These are phyloP conservation scores for Pestalotiopsis sp. DNA, from an alignment of 2,329 filamentous ascomycete species.

Conservation along the genomic window DNA sequence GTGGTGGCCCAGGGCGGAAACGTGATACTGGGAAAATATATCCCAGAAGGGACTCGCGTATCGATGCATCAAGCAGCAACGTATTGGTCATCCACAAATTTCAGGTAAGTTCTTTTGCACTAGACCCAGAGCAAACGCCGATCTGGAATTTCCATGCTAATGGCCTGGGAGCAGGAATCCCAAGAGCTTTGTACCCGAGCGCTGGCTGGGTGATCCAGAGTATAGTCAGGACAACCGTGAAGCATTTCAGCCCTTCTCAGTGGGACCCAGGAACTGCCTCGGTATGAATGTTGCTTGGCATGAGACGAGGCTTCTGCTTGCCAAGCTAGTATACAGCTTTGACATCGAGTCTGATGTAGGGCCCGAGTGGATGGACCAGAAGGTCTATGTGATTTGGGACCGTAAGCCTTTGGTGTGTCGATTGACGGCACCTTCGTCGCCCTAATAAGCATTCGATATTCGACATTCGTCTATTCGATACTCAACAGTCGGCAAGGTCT, in stretches of 20 bases:
- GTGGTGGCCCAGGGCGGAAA: constrained; percentile 18
- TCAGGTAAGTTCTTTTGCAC: constrained; percentile 29
- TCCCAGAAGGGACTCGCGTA: constrained; percentile 19
- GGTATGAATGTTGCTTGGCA: constrained; percentile 17
- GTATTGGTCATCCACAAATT: constrained; percentile 17
- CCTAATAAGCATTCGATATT: not conserved
- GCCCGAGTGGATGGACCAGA: constrained; percentile 5
- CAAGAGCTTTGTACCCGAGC: constrained; percentile 23
- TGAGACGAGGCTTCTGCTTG: constrained; percentile 4
- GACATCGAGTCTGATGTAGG: constrained; percentile 5
- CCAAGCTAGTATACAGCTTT: constrained; percentile 1
- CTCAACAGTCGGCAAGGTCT: too few relatives aligned
- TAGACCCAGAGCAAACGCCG: constrained; percentile 43
- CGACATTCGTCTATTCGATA: not conserved
- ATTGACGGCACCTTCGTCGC: not conserved
- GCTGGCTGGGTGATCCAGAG: constrained; percentile 23
- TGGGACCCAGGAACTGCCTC: constrained; percentile 25
- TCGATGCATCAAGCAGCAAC: constrained; percentile 19
- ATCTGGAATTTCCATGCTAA: constrained; percentile 36
- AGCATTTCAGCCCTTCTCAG: constrained; percentile 23
- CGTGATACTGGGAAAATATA: constrained; percentile 7
- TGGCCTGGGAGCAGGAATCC: constrained; percentile 38
- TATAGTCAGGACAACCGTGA: constrained; percentile 24
- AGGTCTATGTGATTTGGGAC: constrained; percentile 8
- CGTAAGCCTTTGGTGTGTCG: constrained; percentile 5